phyloP scores from a whole-genome alignment of 129 eudicot species.

The Centella asiatica region DNA sequence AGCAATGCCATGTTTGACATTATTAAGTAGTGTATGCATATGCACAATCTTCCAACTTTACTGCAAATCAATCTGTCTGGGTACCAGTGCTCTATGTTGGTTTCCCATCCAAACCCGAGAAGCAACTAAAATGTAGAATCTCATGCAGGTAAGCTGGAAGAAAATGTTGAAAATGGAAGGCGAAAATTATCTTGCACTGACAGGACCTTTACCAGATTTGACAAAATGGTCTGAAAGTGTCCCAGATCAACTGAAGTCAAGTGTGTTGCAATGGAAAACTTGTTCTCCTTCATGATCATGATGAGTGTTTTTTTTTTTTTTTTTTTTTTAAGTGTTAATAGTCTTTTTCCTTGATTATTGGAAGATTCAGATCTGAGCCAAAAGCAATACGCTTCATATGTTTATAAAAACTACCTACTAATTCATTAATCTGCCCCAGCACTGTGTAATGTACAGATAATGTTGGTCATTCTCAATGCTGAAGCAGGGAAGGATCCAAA shows the following conservation, averaged over 20 bases:
- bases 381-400: too few species aligned
- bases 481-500: too few species aligned
- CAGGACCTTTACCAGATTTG: slow-evolving; percentile 75
- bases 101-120: neutral
- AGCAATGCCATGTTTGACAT: too few species aligned
- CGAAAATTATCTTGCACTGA: slow-evolving; percentile 68
- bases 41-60: neutral
- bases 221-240: slow-evolving; percentile 59
- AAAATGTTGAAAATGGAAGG: slow-evolving; percentile 50
- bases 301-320: neutral
- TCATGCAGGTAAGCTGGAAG: slow-evolving; percentile 66
- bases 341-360: too few species aligned
- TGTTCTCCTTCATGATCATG: slow-evolving; percentile 26
- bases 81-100: neutral
- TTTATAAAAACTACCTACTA: too few species aligned
- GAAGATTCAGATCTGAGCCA: too few species aligned
- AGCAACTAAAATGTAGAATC: slow-evolving; percentile 8
- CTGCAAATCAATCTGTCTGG: neutral
- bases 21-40: too few species aligned
- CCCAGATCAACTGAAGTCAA: slow-evolving; percentile 47
- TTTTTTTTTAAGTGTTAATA: neutral
- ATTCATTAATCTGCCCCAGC: too few species aligned
- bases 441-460: too few species aligned
- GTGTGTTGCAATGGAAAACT: slow-evolving; percentile 46
- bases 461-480: too few species aligned